Base-by-base conservation (phyloP, 2,329 filamentous ascomycete species). In the Kalmusia sp. region DNA sequence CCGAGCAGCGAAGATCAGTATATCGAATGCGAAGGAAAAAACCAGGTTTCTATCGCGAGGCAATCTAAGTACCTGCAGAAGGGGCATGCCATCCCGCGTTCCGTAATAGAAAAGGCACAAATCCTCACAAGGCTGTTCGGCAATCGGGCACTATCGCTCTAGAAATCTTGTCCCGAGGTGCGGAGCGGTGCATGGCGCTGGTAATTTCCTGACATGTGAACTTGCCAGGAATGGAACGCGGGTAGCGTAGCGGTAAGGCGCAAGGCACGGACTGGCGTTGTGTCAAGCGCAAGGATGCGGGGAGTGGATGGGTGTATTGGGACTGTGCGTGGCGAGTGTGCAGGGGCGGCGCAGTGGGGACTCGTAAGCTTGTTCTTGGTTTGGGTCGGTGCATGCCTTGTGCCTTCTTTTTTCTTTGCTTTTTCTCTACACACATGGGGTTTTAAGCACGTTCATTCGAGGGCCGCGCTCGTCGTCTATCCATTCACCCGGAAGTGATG, bases 151-250 rank as follows among this genome's bases (percentile, higher is more conserved):
- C 44, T 47, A 47, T 47, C 44, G 33, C 31, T 17, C 37, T 11
- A 30, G 22, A 47, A 30, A 7, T 35, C 44, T 47, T 47, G 44
- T 47, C 44, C 44, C 44, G 44, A 47, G 44, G 44, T 30, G 31
- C 24, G 30, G 17, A n/a, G 21, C 43, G 44, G 44, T 30, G 31
- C 24, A 37, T 27, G 22, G 21, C 43, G 11, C 21, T 12, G 44
- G 7, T 24, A 24, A 30, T 14, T n/a, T 30, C 15, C 17, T 38
- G 22, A 37, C 44, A 47, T 47, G 44, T 47, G 44, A 47, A 37
- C n/a, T 19, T 30, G n/a, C 24, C 28, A 6, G 24, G 17, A 17
- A 24, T 25, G n/a, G 33, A 28, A 28, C 44, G 33, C n/a, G n/a
- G n/a, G n/a, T n/a, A n/a, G n/a, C 21, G 31, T 47, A 38, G 44